Conservation (phyloP, 305 asterid species). For the Lippia alba region DNA sequence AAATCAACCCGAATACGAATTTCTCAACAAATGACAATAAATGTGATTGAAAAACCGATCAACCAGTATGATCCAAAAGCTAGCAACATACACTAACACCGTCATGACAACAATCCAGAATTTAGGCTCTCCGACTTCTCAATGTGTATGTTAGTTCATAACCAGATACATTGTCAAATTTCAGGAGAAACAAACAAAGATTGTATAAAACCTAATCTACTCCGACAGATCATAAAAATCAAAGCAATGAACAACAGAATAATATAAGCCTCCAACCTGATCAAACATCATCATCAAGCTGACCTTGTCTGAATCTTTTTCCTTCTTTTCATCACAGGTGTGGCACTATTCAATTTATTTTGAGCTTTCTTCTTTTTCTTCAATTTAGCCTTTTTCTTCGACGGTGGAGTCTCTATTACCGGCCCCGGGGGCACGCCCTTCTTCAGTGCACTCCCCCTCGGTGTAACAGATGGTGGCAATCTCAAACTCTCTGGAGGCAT, state of each 20-base stretch:
- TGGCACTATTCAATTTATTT: constrained; percentile 39
- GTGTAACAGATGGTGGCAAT: constrained; percentile 89
- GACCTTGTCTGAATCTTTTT: constrained; percentile 42
- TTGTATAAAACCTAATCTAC: constrained; percentile 1
- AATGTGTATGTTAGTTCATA: constrained; percentile 17
- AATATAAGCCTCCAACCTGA: constrained; percentile 39
- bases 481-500: constrained; percentile 92
- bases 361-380: constrained; percentile 49
- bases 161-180: constrained; percentile 29
- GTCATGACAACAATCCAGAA: not conserved
- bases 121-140: constrained; percentile 7
- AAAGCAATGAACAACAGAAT: constrained; percentile 14
- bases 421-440: constrained; percentile 97
- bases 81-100: constrained; percentile 1
- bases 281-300: constrained; percentile 30
- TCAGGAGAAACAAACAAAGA: not conserved
- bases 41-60: constrained; percentile 1
- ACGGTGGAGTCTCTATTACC: constrained; percentile 50
- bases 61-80: not conserved
- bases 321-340: constrained; percentile 40
- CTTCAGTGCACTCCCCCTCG: constrained; percentile 94
- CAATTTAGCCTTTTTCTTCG: constrained; percentile 41
- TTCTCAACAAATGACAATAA: constrained; percentile 25
- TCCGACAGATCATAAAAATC: not conserved
- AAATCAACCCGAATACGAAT: not conserved